Conservation (phyloP, 176 grass and related monocot species). For the Musa itinerans region DNA sequence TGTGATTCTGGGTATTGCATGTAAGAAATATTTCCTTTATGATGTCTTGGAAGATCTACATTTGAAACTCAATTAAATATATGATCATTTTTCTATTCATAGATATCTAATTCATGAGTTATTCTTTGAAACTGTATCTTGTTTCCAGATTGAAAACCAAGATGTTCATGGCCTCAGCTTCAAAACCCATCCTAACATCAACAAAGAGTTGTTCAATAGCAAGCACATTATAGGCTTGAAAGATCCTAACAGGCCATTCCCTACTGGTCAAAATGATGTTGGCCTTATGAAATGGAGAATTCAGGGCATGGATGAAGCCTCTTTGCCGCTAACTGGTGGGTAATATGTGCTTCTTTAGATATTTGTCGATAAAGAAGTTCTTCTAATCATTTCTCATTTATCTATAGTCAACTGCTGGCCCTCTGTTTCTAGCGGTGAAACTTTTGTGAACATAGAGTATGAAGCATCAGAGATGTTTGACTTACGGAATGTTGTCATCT, state of each 20-base stretch:
- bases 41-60: too few species aligned
- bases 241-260: constrained; percentile 77
- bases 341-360: constrained; percentile 12
- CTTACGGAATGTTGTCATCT: constrained; percentile 64
- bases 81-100: too few species aligned
- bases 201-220: constrained; percentile 69
- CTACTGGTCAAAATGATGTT: constrained; percentile 79
- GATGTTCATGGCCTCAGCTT: constrained; percentile 68
- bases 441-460: constrained; percentile 84
- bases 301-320: constrained; percentile 63
- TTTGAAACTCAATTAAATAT: too few species aligned
- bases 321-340: constrained; percentile 64
- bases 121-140: neutral
- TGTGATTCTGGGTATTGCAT: too few species aligned
- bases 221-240: constrained; percentile 62
- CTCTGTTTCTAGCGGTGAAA: constrained; percentile 50
- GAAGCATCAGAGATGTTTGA: constrained; percentile 81
- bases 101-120: constrained; percentile 1
- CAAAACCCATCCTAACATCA: constrained; percentile 76
- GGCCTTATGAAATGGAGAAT: constrained; percentile 91
- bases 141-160: constrained; percentile 58
- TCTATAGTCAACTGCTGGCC: constrained; percentile 79
- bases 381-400: neutral
- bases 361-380: neutral
- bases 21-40: too few species aligned